Evolutionary conservation across 495 filamentous ascomycete genomes (phyloP).

Genomic region (Cercophora scortea): DNA sequence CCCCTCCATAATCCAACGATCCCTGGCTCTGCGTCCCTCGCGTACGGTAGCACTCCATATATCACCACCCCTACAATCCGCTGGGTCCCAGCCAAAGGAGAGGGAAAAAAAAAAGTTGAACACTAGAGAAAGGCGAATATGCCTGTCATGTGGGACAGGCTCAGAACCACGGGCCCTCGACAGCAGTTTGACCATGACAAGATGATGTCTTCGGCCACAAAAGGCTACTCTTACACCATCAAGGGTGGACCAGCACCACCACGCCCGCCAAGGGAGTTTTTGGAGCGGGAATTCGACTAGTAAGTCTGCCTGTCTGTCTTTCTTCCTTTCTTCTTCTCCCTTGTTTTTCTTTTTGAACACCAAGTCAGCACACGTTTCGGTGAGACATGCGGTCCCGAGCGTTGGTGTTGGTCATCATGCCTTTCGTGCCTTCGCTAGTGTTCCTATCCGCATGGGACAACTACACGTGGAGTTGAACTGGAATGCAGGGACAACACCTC

Average conservation of each 20-base stretch:
- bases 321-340: not conserved
- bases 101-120: not conserved
- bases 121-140: not conserved
- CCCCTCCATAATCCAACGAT: not conserved
- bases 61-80: not conserved
- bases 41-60: too few relatives aligned
- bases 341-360: too few relatives aligned
- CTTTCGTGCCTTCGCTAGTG: too few relatives aligned
- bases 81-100: slow-evolving; percentile 4
- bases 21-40: too few relatives aligned
- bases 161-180: slow-evolving; percentile 5
- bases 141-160: slow-evolving; percentile 14
- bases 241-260: slow-evolving; percentile 20
- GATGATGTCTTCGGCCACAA: slow-evolving; percentile 3
- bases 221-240: slow-evolving; percentile 25
- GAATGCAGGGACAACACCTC: too few relatives aligned
- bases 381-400: too few relatives aligned
- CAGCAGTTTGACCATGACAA: slow-evolving; percentile 4
- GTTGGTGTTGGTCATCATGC: too few relatives aligned
- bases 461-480: too few relatives aligned
- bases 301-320: slow-evolving; percentile 18
- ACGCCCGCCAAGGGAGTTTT: slow-evolving; percentile 22
- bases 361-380: too few relatives aligned
- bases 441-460: too few relatives aligned
- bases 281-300: slow-evolving; percentile 12